Percentiles rank a stretch among this genome's conserved stretches.
Evolutionary conservation across 1,284 basidiomycete species (phyloP).

Genomic region (Apiotrichum porosum): DNA sequence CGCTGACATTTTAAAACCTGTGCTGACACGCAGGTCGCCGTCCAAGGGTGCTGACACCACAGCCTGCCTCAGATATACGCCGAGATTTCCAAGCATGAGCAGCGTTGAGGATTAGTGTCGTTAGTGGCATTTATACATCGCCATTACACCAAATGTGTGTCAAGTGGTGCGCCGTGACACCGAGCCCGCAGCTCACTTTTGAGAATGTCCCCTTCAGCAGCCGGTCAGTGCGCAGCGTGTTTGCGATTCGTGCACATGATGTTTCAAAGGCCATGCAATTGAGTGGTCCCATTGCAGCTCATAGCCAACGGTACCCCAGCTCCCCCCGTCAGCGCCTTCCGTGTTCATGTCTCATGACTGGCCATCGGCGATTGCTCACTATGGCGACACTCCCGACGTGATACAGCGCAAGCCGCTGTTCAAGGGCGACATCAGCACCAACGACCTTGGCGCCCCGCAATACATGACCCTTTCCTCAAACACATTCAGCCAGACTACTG

Average conservation of each 20-base stretch:
- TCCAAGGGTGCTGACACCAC: conserved; percentile 94
- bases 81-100: conserved; percentile 62
- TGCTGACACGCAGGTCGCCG: conserved; percentile 82
- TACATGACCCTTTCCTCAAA: conserved; percentile 68
- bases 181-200: too few relatives aligned
- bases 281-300: too few relatives aligned
- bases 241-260: conserved; percentile 68
- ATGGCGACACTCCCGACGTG: conserved; percentile 66
- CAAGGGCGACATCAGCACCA: conserved; percentile 60
- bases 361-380: conserved; percentile 78
- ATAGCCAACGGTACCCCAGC: conserved; percentile 5
- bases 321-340: conserved; percentile 28
- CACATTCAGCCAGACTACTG: conserved; percentile 77
- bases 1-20: too few relatives aligned
- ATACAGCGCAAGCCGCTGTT: conserved; percentile 79
- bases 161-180: too few relatives aligned
- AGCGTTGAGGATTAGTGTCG: conserved; percentile 71
- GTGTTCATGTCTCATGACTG: conserved; percentile 95
- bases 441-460: conserved; percentile 81
- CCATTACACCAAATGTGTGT: conserved; percentile 70
- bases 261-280: conserved; percentile 75
- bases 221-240: neutral
- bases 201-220: too few relatives aligned
- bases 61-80: conserved; percentile 78
- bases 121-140: conserved; percentile 80